Percentiles rank a stretch among this genome's conserved stretches.
Evolutionary conservation across 2,329 filamentous ascomycete genomes (phyloP).

Genomic region (Onygenales sp.): DNA sequence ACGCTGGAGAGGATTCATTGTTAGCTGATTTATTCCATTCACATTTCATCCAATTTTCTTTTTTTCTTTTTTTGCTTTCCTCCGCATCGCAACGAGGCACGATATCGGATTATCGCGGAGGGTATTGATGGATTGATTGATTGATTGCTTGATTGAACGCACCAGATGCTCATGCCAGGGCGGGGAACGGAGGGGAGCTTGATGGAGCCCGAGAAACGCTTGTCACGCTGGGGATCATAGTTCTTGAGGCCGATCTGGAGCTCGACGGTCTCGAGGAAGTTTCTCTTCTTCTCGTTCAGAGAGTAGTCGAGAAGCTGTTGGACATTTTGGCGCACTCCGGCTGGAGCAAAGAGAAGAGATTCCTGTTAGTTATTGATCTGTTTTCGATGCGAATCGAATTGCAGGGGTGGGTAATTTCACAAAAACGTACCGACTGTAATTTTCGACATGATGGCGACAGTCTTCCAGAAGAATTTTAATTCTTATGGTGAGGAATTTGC

Average conservation of each 20-base stretch:
- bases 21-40: constrained; percentile 9
- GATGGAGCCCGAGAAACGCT: constrained; percentile 99
- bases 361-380: background rate
- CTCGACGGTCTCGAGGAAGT: constrained; percentile 87
- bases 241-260: constrained; percentile 91
- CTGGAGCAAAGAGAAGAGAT: constrained; percentile 28
- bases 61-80: background rate
- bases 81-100: too few species aligned
- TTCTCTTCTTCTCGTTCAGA: constrained; percentile 90
- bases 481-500: constrained; percentile 66
- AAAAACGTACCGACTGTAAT: constrained; percentile 45
- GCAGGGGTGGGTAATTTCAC: too few species aligned
- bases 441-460: constrained; percentile 55
- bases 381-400: too few species aligned
- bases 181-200: constrained; percentile 85
- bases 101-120: background rate
- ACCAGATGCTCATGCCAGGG: constrained; percentile 82
- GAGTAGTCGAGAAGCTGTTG: constrained; percentile 92
- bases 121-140: background rate
- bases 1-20: constrained; percentile 43
- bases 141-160: constrained; percentile 20
- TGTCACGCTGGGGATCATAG: constrained; percentile 99
- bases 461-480: constrained; percentile 68
- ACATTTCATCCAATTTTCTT: background rate
- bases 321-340: constrained; percentile 94